Evolutionary conservation across 2,329 filamentous ascomycete species (phyloP).

Genomic region (Dactylellina parvicollis): DNA sequence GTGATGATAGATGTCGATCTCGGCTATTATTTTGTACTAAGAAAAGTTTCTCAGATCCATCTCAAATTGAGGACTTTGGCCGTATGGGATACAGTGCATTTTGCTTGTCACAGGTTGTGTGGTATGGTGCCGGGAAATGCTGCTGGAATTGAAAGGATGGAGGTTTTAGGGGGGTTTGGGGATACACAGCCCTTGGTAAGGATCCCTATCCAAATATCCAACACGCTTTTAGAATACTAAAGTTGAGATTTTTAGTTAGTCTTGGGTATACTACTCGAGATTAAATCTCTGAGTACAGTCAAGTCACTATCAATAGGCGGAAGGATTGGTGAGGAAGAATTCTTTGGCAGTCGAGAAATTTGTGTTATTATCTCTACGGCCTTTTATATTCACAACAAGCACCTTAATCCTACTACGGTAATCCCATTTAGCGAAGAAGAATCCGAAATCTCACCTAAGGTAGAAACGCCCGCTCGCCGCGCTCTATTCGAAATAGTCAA

Average conservation of each 20-base stretch:
- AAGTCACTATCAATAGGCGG: constrained; percentile 11
- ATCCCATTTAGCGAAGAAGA: not conserved
- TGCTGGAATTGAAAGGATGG: no score
- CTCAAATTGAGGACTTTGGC: constrained; percentile 8
- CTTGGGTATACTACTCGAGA: not conserved
- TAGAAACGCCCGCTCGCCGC: constrained; percentile 21
- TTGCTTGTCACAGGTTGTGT: no score
- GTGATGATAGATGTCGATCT: not conserved
- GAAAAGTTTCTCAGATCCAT: not conserved
- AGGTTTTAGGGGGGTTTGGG: no score
- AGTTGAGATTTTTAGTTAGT: no score
- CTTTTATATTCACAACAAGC: constrained; percentile 33
- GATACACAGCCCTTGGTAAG: no score
- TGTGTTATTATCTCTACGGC: constrained; percentile 35
- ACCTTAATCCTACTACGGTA: not conserved
- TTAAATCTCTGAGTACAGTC: no score
- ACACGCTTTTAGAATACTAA: no score
- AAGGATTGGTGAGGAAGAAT: constrained; percentile 18
- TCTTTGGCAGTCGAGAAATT: constrained; percentile 14
- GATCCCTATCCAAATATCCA: no score
- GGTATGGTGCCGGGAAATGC: no score
- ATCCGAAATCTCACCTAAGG: constrained; percentile 11
- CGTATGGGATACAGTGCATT: no score
- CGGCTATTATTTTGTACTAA: not conserved
- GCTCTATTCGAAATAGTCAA: not conserved